Base-by-base conservation (phyloP, 352 stramenopile species). In the Pythium aphanidermatum region DNA sequence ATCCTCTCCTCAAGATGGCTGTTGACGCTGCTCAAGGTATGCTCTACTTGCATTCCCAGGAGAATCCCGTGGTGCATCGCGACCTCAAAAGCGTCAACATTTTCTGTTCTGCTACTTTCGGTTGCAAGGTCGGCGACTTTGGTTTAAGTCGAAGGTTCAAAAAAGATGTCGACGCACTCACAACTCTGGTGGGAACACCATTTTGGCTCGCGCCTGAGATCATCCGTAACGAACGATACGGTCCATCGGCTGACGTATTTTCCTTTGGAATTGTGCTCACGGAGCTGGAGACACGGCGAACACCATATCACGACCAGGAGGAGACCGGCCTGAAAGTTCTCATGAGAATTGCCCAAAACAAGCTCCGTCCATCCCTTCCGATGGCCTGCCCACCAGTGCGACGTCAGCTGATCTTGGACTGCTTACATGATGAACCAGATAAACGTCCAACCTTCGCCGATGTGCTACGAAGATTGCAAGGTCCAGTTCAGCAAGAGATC, bases 21-120 rank as follows among this genome's bases (percentile, higher is more conserved):
- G 63, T 95, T 17, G 83, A 91, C 47, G 78, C 72, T 4, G 80
- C 86, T 4, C 81, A 92, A 27, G 83, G 83, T 13, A 92, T 95
- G 83, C 65, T 95, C 6, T 95, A 95, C 45, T 42, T 95, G 24
- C 83, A 95, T 55, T 89, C 83, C 6, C 80, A 90, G 39, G 79
- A 94, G 43, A 69, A 66, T 9, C 78, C 81, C 9, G 77, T 95
- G 29, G 79, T 95, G 17, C 83, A 95, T 34, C 80, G 83, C 17
- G 83, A 95, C 52, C 55, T 95, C 26, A 95, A 95, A 63, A 92
- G 78, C 42, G 83, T 95, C 41, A 95, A 95, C 46, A 79, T 95
- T 29, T 65, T 95, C 10, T 95, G 83, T 46, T 95, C 83, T 14
- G 78, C 75, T 20, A 95, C 83, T 12, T 95, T 82, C 45, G 83